Percentiles rank a stretch among this genome's conserved stretches.
These are phyloP conservation scores for Yarrowia sp. DNA, from an alignment of 805 yeast species.

Conservation along the genomic window DNA sequence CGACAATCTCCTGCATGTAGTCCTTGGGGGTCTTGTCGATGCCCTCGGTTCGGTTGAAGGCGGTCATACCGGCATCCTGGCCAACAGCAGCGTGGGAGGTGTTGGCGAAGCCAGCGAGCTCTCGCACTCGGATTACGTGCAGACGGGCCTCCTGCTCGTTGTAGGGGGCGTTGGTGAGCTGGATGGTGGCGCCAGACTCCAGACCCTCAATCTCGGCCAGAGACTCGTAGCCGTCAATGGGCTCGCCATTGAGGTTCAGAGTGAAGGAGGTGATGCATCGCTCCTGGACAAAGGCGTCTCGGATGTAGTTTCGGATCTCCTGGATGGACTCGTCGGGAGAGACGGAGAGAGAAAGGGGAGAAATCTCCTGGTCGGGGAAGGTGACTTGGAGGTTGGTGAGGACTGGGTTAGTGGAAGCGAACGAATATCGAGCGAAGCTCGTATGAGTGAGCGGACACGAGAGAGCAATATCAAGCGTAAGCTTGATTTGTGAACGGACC, in stretches of 20 bases:
- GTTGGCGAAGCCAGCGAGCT: slow-evolving; percentile 58
- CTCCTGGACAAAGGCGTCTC: slow-evolving; percentile 62
- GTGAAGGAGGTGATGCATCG: slow-evolving; percentile 66
- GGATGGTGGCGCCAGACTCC: slow-evolving; percentile 53
- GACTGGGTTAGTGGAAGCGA: slow-evolving; percentile 39
- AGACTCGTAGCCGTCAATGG: slow-evolving; percentile 50
- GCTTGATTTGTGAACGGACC: no score
- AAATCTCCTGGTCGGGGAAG: slow-evolving; percentile 33
- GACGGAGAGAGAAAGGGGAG: slow-evolving; percentile 42
- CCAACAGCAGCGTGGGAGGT: slow-evolving; percentile 52
- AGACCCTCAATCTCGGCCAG: slow-evolving; percentile 48
- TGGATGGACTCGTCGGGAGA: slow-evolving; percentile 57
- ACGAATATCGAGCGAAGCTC: no score
- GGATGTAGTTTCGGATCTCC: slow-evolving; percentile 65
- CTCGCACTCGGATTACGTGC: slow-evolving; percentile 71
- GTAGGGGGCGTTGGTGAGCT: slow-evolving; percentile 63
- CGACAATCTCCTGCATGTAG: slow-evolving; percentile 39
- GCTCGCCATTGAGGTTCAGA: slow-evolving; percentile 53
- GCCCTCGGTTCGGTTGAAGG: slow-evolving; percentile 49
- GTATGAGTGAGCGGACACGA: no score
- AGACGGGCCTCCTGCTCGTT: slow-evolving; percentile 64
- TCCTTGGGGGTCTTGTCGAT: slow-evolving; percentile 44
- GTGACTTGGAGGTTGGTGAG: slow-evolving; percentile 27
- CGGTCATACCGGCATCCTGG: slow-evolving; percentile 58
- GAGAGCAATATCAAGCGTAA: neutral